A percentile compares a stretch with the other conserved stretches of the same genome.
phyloP scores from a whole-genome alignment of 176 grass and related monocot species.

The Saccharum officinarum region DNA sequence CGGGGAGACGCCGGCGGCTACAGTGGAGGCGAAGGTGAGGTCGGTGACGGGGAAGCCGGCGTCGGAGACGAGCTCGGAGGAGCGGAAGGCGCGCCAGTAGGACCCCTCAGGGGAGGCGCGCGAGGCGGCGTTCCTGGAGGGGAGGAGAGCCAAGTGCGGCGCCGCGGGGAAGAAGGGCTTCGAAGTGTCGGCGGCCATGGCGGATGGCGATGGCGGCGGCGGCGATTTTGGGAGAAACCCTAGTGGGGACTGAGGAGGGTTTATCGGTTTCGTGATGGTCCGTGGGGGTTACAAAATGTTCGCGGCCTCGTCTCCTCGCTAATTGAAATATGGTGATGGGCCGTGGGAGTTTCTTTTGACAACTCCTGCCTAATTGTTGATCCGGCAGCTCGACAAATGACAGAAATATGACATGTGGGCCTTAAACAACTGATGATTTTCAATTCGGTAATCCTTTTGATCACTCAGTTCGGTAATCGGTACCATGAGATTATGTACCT shows the following conservation, averaged over 20 bases:
- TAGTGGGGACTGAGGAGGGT: not conserved
- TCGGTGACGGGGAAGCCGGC: constrained; percentile 61
- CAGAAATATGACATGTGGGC: no score
- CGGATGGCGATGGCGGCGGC: constrained; percentile 2
- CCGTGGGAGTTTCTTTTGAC: not conserved
- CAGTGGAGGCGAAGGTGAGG: constrained; percentile 62
- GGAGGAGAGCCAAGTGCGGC: constrained; percentile 32
- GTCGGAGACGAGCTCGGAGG: constrained; percentile 57
- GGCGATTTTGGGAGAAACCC: constrained; percentile 30
- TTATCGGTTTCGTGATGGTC: constrained; percentile 28
- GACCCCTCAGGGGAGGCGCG: constrained; percentile 50
- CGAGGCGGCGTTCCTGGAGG: constrained; percentile 29
- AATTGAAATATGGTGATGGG: not conserved
- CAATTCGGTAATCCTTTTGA: no score
- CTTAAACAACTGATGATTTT: no score
- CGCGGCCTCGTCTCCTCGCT: no score
- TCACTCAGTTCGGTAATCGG: no score
- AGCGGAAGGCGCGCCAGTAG: constrained; percentile 79
- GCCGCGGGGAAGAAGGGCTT: constrained; percentile 60
- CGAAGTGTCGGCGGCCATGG: constrained; percentile 56
- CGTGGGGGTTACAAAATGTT: not conserved
- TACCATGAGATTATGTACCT: no score
- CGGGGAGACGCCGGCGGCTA: not conserved
- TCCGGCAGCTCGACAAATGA: no score
- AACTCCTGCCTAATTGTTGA: no score